Evolutionary conservation across 2,329 filamentous ascomycete species (phyloP).

Genomic region (Blastomyces percursus): DNA sequence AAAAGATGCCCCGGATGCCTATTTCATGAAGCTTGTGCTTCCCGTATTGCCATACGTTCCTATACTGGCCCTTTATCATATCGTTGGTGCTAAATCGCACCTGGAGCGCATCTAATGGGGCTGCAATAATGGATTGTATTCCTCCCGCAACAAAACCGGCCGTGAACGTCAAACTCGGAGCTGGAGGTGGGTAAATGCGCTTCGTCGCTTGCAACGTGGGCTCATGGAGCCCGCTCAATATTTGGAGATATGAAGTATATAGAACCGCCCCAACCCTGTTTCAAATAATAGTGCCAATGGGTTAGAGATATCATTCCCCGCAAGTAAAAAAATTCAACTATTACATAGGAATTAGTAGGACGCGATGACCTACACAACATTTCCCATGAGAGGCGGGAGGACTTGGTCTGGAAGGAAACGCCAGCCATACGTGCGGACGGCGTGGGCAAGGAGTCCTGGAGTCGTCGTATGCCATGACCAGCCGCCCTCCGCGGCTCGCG

Average conservation of each 20-base stretch:
- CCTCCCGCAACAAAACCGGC: constrained; percentile 50
- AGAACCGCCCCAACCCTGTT: constrained; percentile 48
- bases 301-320: neutral
- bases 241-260: constrained; percentile 53
- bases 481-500: constrained; percentile 33
- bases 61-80: constrained; percentile 48
- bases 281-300: neutral
- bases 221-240: constrained; percentile 46
- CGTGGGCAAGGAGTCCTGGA: constrained; percentile 50
- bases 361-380: constrained; percentile 40
- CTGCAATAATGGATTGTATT: constrained; percentile 51
- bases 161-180: constrained; percentile 43
- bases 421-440: constrained; percentile 52
- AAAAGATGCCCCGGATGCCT: constrained; percentile 50
- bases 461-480: constrained; percentile 54
- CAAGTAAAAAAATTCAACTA: neutral
- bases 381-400: constrained; percentile 51
- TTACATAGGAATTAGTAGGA: neutral
- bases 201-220: constrained; percentile 47
- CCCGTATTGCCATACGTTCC: constrained; percentile 54
- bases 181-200: constrained; percentile 49
- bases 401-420: constrained; percentile 54
- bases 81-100: constrained; percentile 50
- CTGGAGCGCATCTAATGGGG: constrained; percentile 53
- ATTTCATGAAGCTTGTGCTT: constrained; percentile 48